Base-by-base conservation (phyloP, 805 yeast genomes). In the Nadsonia fulvescens region DNA sequence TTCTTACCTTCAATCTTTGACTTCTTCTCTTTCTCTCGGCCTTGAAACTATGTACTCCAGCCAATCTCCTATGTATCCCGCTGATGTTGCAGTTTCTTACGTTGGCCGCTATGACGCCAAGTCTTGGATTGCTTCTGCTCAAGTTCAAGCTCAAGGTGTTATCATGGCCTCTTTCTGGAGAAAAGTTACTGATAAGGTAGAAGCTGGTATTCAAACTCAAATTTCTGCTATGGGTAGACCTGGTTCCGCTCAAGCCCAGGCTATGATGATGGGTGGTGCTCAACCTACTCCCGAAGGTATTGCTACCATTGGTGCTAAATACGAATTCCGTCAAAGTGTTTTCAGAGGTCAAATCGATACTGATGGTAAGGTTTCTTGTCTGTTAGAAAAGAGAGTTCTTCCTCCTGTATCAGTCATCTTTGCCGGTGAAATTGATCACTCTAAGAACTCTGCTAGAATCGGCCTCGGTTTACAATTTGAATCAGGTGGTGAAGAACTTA, bases 391-490 rank as follows among this genome's bases (percentile, higher is more conserved):
- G 61, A 73, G 93, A 52, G 70, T 89, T 29, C 63, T 83, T 44
- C 96, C 96, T 46, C 79, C 92, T 25, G 70, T 83, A 33, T 74
- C 93, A 15, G 63, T 89, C 30, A 58, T 81, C 45, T 82, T 89
- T 61, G 66, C 76, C 37, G 93, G 93, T 45, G 93, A 83, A 56
- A 68, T 86, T 35, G 95, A 86, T 56, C 96, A 86, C 53, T 56
- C 61, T 47, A 75, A 73, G 53, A 63, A 63, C 46, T 58, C 81
- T 34, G 72, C 83, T 37, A 75, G 71, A 53, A 58, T 86, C 38
- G 98, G 98, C 48, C 67, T 83, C 42, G 96, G 95, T 53, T 63
- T 89, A 43, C 94, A 86, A 61, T 73, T 89, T 39, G 96, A 89
- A 63, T 72, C 89, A 38, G 95, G 95, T 48, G 71, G 77, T 46